These are phyloP conservation scores for Ilex paraguariensis DNA, from an alignment of 305 asterid species.

Conservation along the genomic window DNA sequence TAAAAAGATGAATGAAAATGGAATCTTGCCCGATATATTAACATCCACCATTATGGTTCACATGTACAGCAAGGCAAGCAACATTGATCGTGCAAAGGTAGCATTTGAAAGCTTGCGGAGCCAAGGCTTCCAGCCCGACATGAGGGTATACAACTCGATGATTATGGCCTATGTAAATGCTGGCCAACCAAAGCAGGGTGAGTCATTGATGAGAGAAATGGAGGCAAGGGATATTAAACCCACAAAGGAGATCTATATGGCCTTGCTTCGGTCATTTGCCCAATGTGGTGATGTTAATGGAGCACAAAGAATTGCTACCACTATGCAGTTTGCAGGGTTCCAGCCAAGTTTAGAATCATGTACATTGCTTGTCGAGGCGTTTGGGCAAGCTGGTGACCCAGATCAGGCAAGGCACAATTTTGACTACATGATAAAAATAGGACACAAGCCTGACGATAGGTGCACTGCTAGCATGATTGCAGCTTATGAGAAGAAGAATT, in stretches of 20 bases:
- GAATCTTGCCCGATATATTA: constrained; percentile 57
- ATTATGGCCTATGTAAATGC: constrained; percentile 64
- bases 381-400: constrained; percentile 28
- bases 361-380: constrained; percentile 57
- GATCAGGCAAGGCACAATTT: constrained; percentile 43
- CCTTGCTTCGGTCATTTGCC: constrained; percentile 54
- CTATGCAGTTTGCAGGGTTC: constrained; percentile 49
- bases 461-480: constrained; percentile 60
- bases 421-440: constrained; percentile 45
- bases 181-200: constrained; percentile 37
- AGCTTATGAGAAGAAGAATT: constrained; percentile 49
- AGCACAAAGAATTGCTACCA: constrained; percentile 35
- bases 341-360: constrained; percentile 44
- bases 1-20: constrained; percentile 62
- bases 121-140: constrained; percentile 59
- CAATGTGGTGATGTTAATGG: constrained; percentile 28
- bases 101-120: constrained; percentile 42
- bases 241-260: constrained; percentile 53
- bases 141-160: constrained; percentile 48
- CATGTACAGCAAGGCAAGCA: constrained; percentile 69
- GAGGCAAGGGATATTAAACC: constrained; percentile 44
- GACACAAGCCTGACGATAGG: constrained; percentile 73
- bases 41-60: constrained; percentile 41
- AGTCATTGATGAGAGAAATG: constrained; percentile 50
- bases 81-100: constrained; percentile 47